These are phyloP conservation scores for Penicillium lagena DNA, from an alignment of 495 filamentous ascomycete genomes.

Conservation along the genomic window DNA sequence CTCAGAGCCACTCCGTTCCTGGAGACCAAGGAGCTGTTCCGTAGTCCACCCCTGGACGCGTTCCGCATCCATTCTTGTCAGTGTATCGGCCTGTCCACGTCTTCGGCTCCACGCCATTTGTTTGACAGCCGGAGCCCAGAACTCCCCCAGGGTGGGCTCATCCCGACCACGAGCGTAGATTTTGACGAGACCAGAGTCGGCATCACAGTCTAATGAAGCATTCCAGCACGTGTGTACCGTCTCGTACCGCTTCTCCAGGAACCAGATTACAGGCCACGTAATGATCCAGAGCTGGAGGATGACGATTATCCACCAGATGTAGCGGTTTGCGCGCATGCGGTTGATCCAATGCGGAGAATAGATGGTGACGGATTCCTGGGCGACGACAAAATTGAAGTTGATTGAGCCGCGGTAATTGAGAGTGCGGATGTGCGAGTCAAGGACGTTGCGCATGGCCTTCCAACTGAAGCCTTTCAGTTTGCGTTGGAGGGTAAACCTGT, in stretches of 20 bases:
- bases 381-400: constrained; percentile 9
- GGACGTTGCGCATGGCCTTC: constrained; percentile 18
- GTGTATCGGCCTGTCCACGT: constrained; percentile 3
- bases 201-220: constrained; percentile 11
- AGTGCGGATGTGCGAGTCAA: constrained; percentile 33
- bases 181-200: constrained; percentile 5
- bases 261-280: constrained; percentile 37
- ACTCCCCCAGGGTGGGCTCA: constrained; percentile 22
- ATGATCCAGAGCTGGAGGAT: constrained; percentile 42
- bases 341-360: constrained; percentile 46
- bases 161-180: constrained; percentile 22
- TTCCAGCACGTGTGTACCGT: constrained; percentile 28
- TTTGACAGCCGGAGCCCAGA: constrained; percentile 33
- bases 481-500: constrained; percentile 35
- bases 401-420: constrained; percentile 37
- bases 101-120: constrained; percentile 25
- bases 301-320: constrained; percentile 29
- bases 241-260: constrained; percentile 35
- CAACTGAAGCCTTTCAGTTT: constrained; percentile 27
- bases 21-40: constrained; percentile 11
- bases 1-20: constrained; percentile 4
- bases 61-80: constrained; percentile 19
- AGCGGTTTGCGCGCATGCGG: constrained; percentile 26
- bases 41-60: constrained; percentile 14
- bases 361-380: constrained; percentile 26